Conservation (phyloP, 495 filamentous ascomycete species). For the Penicillium antarcticum region DNA sequence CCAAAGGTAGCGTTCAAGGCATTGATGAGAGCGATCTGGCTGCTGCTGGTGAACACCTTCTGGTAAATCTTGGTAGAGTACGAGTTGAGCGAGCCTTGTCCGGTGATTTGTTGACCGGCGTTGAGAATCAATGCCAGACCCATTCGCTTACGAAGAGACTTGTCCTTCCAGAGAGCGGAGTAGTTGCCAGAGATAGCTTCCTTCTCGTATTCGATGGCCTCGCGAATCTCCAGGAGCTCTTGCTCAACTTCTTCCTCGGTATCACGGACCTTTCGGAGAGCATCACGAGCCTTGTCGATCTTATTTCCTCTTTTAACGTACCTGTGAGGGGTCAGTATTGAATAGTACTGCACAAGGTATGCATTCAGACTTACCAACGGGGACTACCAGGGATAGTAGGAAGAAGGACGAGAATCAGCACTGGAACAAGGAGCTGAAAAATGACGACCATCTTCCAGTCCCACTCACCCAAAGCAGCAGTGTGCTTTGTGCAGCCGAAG, state of each 20-base stretch:
- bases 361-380: conserved; percentile 40
- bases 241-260: conserved; percentile 58
- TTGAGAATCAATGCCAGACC: conserved; percentile 53
- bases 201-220: conserved; percentile 60
- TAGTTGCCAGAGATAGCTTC: conserved; percentile 57
- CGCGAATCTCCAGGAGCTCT: conserved; percentile 53
- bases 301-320: conserved; percentile 51
- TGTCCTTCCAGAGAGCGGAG: conserved; percentile 58
- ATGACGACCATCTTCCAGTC: conserved; percentile 62
- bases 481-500: conserved; percentile 53
- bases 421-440: conserved; percentile 57
- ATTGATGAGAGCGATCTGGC: conserved; percentile 64
- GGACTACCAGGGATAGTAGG: conserved; percentile 58
- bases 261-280: conserved; percentile 51
- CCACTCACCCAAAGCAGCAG: conserved; percentile 52
- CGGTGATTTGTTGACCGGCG: conserved; percentile 59
- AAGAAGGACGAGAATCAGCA: conserved; percentile 48
- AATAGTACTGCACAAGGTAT: neutral
- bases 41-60: conserved; percentile 52
- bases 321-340: conserved; percentile 17
- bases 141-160: conserved; percentile 56
- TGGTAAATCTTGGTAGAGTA: conserved; percentile 65
- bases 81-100: conserved; percentile 59
- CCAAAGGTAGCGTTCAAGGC: conserved; percentile 68
- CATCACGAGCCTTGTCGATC: conserved; percentile 50